Base-by-base conservation (phyloP, 371 early-diverging fungal species). In the Chytridium lagenaria region DNA sequence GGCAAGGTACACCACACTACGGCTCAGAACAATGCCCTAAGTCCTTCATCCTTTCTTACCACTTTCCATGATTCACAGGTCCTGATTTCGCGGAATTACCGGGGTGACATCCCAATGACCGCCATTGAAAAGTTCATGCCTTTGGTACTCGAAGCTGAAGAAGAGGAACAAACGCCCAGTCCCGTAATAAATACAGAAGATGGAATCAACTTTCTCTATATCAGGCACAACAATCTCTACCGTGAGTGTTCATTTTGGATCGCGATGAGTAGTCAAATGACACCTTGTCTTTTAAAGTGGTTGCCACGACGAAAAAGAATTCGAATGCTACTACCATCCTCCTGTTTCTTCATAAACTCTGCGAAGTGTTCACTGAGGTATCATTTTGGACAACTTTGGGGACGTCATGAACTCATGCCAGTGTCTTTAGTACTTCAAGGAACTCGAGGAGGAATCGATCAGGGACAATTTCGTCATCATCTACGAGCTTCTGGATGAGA, bases 401-500 rank as follows among this genome's bases (percentile, higher is more conserved):
- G 34, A 30, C 30, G 31, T 15, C 30, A 3, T 26, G 19, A 44
- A 63, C 23, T 33, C 64, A 36, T 50, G 23, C 44, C 37, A 37
- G 26, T 16, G 33, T 39, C 15, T 52, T 7, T 16, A 98, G 80
- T 99, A 99, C 84, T 99, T 99, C 84, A 96, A 96, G 81, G 94
- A 94, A 72, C 89, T 99, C 64, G 98, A 99, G 82, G 99, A 99
- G 75, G 99, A 99, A 78, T 95, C 96, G 22, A 94, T 96, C 77
- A 85, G 95, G 52, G 95, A 96, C 83, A 96, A 96, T 79, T 96
- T 96, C 86, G 95, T 95, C 33, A 92, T 96, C 71, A 94, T 95
- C 71, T 99, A 99, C 80, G 99, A 99, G 84, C 85, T 99, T 37
- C 83, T 99, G 80, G 99, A 99, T 83, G 99, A 99, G 82, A 99